Evolutionary conservation across 495 filamentous ascomycete species (phyloP), one percentile per base, ranked within the genome.

Genomic region (Talaromyces ruber): DNA sequence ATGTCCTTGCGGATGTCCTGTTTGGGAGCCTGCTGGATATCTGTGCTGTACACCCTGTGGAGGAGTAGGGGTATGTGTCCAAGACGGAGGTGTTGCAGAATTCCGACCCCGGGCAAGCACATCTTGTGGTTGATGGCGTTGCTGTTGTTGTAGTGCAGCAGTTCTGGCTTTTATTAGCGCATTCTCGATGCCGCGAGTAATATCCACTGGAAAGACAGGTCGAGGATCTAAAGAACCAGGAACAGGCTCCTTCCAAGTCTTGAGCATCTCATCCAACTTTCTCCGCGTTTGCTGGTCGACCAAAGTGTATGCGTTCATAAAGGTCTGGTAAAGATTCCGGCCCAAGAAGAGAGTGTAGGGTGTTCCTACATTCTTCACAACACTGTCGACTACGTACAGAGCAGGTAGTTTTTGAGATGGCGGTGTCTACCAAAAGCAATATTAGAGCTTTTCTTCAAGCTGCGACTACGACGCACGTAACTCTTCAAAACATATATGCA

Each of bases 281-380:
- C 86, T 82, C 66, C 94, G 82, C n/a, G 90, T 90, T 45, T 79
- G 77, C 57, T 78, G 78, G 67, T 97, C 92, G 62, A 97, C 92
- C 66, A 94, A 80, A 5, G 86, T 87, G 71, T 97, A 98, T 59
- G 95, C 91, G 65, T 91, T 88, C 92, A 98, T 97, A 71, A 97
- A 98, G 18, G 90, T 97, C 65, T 85, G 82, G 72, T 91, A 98
- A 62, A 98, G 84, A 72, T 93, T 92, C 21, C 89, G 86, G 39
- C 94, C 90, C 63, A 98, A 86, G 71, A 94, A 97, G 6, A 97
- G 81, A 1, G 92, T 96, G 74, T 98, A 98, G 54, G 94, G 95
- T 1, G 92, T 97, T 26, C 95, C 95, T 61, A 98, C 92, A 81
- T 98, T 98, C 77, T 98, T 98, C 68, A 94, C 94, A 61, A 98